Evolutionary conservation across 2,329 filamentous ascomycete species (phyloP).

Genomic region (Blastomyces silverae): DNA sequence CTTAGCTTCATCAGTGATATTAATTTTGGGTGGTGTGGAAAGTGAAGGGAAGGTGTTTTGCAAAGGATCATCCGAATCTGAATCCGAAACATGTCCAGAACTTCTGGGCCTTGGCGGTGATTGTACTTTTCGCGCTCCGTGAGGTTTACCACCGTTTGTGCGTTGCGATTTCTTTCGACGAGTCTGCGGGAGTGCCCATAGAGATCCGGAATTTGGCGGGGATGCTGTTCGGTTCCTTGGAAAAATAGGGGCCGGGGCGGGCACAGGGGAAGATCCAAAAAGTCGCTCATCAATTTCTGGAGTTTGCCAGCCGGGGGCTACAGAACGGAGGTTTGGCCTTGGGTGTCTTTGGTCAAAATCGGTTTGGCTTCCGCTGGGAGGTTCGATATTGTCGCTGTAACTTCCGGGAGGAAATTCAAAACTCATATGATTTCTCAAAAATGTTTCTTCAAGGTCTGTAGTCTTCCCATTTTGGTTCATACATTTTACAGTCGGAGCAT

Average conservation of each 20-base stretch:
- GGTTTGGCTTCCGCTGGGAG: slow-evolving; percentile 2
- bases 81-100: slow-evolving; percentile 22
- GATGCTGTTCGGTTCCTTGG: slow-evolving; percentile 27
- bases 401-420: background rate
- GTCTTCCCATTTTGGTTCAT: background rate
- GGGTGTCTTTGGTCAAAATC: slow-evolving; percentile 12
- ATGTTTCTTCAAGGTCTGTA: background rate
- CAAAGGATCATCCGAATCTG: slow-evolving; percentile 41
- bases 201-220: slow-evolving; percentile 32
- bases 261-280: slow-evolving; percentile 5
- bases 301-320: slow-evolving; percentile 29
- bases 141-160: slow-evolving; percentile 13
- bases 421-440: background rate
- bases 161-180: slow-evolving; percentile 23
- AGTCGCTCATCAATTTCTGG: slow-evolving; percentile 26
- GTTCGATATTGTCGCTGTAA: background rate
- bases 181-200: slow-evolving; percentile 34
- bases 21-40: slow-evolving; percentile 19
- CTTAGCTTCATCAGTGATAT: background rate
- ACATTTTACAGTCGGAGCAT: background rate
- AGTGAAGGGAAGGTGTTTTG: slow-evolving; percentile 31
- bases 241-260: slow-evolving; percentile 5
- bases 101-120: slow-evolving; percentile 19
- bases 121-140: slow-evolving; percentile 20
- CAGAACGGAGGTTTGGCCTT: background rate